A percentile compares a stretch with the other conserved stretches of the same genome.
phyloP scores from a whole-genome alignment of 129 eudicot species.

The Flaveria sonorensis region DNA sequence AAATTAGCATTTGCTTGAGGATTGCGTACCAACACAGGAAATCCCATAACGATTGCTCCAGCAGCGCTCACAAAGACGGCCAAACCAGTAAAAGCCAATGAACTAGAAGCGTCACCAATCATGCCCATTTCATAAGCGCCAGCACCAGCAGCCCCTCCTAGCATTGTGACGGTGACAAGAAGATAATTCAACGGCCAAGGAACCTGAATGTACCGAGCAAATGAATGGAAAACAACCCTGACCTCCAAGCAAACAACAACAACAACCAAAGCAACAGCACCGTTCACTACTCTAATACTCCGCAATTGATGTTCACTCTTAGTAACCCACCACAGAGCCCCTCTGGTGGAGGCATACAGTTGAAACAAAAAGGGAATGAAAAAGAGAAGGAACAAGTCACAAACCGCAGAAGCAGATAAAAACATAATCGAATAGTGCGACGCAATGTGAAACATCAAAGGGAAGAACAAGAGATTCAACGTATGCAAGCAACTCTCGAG shows the following conservation, averaged over 20 bases:
- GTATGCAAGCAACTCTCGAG: conserved; percentile 94
- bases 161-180: conserved; percentile 84
- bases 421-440: conserved; percentile 67
- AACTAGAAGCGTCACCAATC: conserved; percentile 78
- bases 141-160: conserved; percentile 92
- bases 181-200: conserved; percentile 87
- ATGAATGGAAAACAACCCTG: conserved; percentile 92
- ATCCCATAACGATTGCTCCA: conserved; percentile 94
- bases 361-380: conserved; percentile 82
- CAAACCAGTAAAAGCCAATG: conserved; percentile 68
- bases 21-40: conserved; percentile 75
- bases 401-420: conserved; percentile 64
- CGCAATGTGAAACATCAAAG: conserved; percentile 72
- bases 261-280: conserved; percentile 79
- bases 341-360: conserved; percentile 86
- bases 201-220: conserved; percentile 88
- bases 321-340: conserved; percentile 95
- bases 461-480: conserved; percentile 61
- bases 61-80: conserved; percentile 81
- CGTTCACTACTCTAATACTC: conserved; percentile 71
- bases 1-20: conserved; percentile 15
- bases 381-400: conserved; percentile 80
- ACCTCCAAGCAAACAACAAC: conserved; percentile 88
- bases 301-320: conserved; percentile 65
- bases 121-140: conserved; percentile 88